Evolutionary conservation across 768 basidiomycete genomes (phyloP), one percentile per base, ranked within the genome.

Genomic region (Naganishia onofrii): DNA sequence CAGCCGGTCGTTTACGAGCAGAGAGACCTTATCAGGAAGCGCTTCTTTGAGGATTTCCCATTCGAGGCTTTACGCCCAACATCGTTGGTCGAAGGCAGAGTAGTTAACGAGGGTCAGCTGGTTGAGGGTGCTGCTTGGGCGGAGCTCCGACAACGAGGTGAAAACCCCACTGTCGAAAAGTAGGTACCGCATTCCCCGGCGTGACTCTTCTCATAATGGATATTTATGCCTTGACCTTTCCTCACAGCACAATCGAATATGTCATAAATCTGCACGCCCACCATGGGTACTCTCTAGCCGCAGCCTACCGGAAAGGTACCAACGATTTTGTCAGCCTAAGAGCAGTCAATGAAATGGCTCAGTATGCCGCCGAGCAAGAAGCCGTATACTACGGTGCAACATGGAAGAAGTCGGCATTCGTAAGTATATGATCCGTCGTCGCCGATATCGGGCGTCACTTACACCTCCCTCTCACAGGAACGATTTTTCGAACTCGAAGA

Each of bases 41-140:
- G 91, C 79, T 98, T 99, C 84, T 98, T 94, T 84, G 84, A 84
- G 51, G 96, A 99, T 83, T 94, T 96, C 79, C 93, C 96, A 8
- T 96, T 96, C 77, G 94, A 99, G 82, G 89, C 92, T 1, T 90
- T 94, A 81, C 85, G 94, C 52, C 88, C 92, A 1, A 84, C 84
- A 10, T 88, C 86, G 13, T 79, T 99, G 64, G 86, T 91, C 0
- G 96, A 99, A 82, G 84, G 84, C 19, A 42, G 51, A 53, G 74
- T 71, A 31, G 71, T 78, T 9, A 52, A 60, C 9, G 67, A 72
- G 58, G 66, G 53, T 6, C 76, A 73, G 17, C 53, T 38, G 31
- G 72, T 80, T 9, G 80, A 77, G 38, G 92, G 89, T 0, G 73
- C 76, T 57, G 82, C 83, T 26, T 99, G 96, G 96, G 88, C 84